Percentiles rank a stretch among this genome's conserved stretches.
Conservation (phyloP, 495 filamentous ascomycete species). For the Evernia prunastri region DNA sequence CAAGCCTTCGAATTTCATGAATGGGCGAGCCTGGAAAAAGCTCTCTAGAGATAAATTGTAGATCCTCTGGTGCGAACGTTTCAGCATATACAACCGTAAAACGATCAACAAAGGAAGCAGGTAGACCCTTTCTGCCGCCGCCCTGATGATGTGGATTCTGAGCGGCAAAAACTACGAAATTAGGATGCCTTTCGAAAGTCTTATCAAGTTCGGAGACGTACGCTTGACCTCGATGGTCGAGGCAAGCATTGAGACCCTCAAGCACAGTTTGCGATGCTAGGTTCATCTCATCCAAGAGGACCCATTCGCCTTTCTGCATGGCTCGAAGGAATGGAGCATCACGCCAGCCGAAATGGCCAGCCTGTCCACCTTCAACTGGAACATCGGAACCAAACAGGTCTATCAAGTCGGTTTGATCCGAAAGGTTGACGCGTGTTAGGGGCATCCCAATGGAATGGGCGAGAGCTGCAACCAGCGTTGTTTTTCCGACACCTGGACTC, state of each 20-base stretch:
- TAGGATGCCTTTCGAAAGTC: constrained; percentile 78
- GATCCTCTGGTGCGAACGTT: constrained; percentile 70
- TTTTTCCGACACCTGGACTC: constrained; percentile 95
- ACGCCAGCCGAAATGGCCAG: constrained; percentile 87
- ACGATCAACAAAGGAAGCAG: constrained; percentile 92
- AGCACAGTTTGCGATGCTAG: constrained; percentile 94
- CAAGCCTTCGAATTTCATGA: constrained; percentile 52
- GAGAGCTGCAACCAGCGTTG: constrained; percentile 79
- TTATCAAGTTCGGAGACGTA: constrained; percentile 93
- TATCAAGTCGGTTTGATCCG: constrained; percentile 95
- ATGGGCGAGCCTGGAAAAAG: constrained; percentile 58
- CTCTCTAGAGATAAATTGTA: constrained; percentile 71
- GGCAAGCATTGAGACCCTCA: constrained; percentile 92
- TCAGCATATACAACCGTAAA: constrained; percentile 98
- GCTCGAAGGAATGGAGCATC: constrained; percentile 92
- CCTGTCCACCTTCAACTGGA: constrained; percentile 79
- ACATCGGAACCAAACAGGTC: constrained; percentile 97
- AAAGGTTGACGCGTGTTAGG: constrained; percentile 89
- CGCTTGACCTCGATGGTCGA: constrained; percentile 94
- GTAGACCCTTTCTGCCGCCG: constrained; percentile 89
- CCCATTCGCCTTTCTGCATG: constrained; percentile 95
- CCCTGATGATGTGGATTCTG: constrained; percentile 98
- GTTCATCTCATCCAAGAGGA: constrained; percentile 98
- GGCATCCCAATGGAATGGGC: constrained; percentile 69
- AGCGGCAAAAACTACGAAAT: constrained; percentile 90